Evolutionary conservation across 768 basidiomycete genomes (phyloP), one percentile per base, ranked within the genome.

Genomic region (Pleurotus ostreatus): DNA sequence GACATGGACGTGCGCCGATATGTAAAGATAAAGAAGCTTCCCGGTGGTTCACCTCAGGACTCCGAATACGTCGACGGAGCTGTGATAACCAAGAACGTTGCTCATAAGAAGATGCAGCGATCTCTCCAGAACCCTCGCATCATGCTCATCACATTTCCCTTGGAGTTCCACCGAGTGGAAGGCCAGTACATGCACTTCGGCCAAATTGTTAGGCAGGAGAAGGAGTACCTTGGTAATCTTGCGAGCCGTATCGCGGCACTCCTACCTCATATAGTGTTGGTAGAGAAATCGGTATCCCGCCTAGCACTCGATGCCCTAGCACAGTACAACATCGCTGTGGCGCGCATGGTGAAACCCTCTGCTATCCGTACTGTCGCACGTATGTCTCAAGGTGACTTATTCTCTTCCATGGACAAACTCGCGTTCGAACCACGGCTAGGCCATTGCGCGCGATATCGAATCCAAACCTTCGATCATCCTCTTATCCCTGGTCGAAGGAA

Each of bases 1-100:
- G 90, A 92, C 60, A 94, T 98, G 85, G 97, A 98, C 68, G 88
- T 97, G 20, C 79, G 96, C 30, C 83, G 88, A 39, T 97, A 96
- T 63, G 94, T 98, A 46, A 98, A 98, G 74, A 95, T 98, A 71
- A 98, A 99, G 77, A 96, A 96, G 71, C 89, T 98, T 13, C 96
- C 97, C 0, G 97, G 97, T 20, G 97, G 97, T 3, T 76, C 82
- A 38, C 94, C 96, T 16, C 81, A 77, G 23, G 93, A 99, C 68
- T 97, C 94, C 4, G 97, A 99, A 74, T 98, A 94, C 67, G 92
- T 99, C 45, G 90, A 94, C 55, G 97, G 97, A 11, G 92, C 89
- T 4, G 94, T 98, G 56, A 97, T 98, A 64, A 95, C 96, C 15
- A 98, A 99, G 78, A 98, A 98, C 63, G 88, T 98, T 7, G 92